phyloP scores from a whole-genome alignment of 306 rosid species.

The Oemleria cerasiformis region DNA sequence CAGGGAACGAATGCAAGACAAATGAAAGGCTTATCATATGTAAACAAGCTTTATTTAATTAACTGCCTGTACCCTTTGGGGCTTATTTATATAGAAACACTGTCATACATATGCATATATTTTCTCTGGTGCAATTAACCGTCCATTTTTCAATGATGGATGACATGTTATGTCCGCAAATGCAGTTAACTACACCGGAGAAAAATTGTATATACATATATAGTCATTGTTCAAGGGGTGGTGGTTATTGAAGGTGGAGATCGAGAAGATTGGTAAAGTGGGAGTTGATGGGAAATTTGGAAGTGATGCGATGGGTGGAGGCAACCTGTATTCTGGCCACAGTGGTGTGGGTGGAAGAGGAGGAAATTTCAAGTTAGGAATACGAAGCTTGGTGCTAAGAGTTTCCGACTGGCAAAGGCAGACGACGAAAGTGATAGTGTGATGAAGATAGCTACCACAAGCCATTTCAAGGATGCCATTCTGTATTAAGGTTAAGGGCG shows the following conservation, averaged over 20 bases:
- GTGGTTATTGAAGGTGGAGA: not conserved
- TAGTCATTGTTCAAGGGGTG: not conserved
- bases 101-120: too few relatives aligned
- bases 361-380: not conserved
- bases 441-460: not conserved
- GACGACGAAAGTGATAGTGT: not conserved
- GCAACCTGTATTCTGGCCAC: constrained; percentile 13
- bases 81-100: too few relatives aligned
- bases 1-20: too few relatives aligned
- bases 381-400: not conserved
- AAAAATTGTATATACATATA: too few relatives aligned
- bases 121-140: too few relatives aligned
- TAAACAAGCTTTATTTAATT: too few relatives aligned
- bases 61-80: too few relatives aligned
- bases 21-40: too few relatives aligned
- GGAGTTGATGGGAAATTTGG: not conserved
- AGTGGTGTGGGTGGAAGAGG: not conserved
- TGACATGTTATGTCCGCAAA: too few relatives aligned
- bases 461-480: constrained; percentile 11
- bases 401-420: constrained; percentile 12
- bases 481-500: too few relatives aligned
- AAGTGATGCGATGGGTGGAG: constrained; percentile 1
- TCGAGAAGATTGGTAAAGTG: not conserved
- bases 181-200: too few relatives aligned
- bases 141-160: too few relatives aligned